These are phyloP conservation scores for Holtermanniella nyarrowii DNA, from an alignment of 768 basidiomycete species.

Conservation along the genomic window DNA sequence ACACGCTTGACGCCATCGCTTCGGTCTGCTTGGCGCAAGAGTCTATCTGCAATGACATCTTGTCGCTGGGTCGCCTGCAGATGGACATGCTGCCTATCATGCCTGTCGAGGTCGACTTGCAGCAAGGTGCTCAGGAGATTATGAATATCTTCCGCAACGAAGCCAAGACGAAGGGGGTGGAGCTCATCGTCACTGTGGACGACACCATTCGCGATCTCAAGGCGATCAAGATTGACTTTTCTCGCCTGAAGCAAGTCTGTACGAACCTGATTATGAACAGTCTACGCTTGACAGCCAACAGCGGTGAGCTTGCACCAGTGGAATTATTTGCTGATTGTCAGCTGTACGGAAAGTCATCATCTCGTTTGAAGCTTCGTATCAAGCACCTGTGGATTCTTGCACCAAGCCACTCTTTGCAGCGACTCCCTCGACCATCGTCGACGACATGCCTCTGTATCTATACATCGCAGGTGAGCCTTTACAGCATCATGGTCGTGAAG, in stretches of 20 bases:
- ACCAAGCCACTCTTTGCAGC: neutral
- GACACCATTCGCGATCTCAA: constrained; percentile 33
- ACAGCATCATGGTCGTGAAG: neutral
- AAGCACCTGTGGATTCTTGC: neutral
- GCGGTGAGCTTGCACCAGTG: constrained; percentile 8
- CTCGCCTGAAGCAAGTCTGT: constrained; percentile 42
- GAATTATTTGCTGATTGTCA: too few relatives aligned
- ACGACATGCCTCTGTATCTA: constrained; percentile 37
- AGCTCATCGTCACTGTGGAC: constrained; percentile 35
- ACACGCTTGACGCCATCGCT: constrained; percentile 42
- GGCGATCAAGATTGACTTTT: constrained; percentile 41
- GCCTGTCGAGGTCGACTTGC: constrained; percentile 31
- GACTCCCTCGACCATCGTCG: constrained; percentile 12
- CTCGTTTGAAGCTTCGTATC: neutral
- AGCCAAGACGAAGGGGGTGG: constrained; percentile 42
- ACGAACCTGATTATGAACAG: constrained; percentile 43
- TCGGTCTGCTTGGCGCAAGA: constrained; percentile 42
- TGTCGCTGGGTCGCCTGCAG: constrained; percentile 43
- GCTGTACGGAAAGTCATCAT: neutral
- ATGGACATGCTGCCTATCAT: constrained; percentile 28
- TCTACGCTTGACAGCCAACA: constrained; percentile 41
- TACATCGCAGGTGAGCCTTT: constrained; percentile 35
- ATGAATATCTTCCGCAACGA: constrained; percentile 43
- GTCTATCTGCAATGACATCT: constrained; percentile 43
- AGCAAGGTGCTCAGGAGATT: constrained; percentile 35